A percentile compares a stretch with the other conserved stretches of the same genome.
Evolutionary conservation across 2,329 filamentous ascomycete species (phyloP).

Genomic region (Sporothrix pallida): DNA sequence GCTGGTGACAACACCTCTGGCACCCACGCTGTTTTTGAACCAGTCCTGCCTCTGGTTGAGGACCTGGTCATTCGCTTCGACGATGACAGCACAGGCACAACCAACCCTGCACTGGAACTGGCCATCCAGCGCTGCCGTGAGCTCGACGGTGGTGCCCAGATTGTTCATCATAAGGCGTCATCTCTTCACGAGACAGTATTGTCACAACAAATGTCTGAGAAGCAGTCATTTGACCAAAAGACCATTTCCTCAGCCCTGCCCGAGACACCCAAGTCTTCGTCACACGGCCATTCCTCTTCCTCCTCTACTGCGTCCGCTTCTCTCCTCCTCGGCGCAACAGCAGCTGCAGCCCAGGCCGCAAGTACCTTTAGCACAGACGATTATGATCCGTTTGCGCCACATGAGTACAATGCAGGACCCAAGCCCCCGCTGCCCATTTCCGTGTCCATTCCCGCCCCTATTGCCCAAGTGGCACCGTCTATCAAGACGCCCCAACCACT

Average conservation of each 20-base stretch:
- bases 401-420: slow-evolving; percentile 29
- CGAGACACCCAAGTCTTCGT: slow-evolving; percentile 28
- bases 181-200: slow-evolving; percentile 1
- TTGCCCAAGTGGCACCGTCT: slow-evolving; percentile 12
- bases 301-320: neutral
- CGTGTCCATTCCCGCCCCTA: neutral
- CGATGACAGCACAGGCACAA: slow-evolving; percentile 49
- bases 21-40: slow-evolving; percentile 43
- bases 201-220: neutral
- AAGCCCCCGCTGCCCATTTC: slow-evolving; percentile 10
- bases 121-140: slow-evolving; percentile 55
- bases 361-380: slow-evolving; percentile 44
- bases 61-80: slow-evolving; percentile 63
- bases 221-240: slow-evolving; percentile 12
- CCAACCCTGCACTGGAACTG: slow-evolving; percentile 53
- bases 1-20: slow-evolving; percentile 27
- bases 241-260: slow-evolving; percentile 26
- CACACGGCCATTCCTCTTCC: neutral
- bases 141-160: slow-evolving; percentile 28
- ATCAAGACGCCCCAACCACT: slow-evolving; percentile 33
- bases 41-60: slow-evolving; percentile 60
- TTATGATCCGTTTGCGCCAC: slow-evolving; percentile 54
- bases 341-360: slow-evolving; percentile 33
- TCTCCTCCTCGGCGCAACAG: neutral
- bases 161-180: neutral